A percentile compares a stretch with the other conserved stretches of the same genome.
Conservation (phyloP, 2,329 filamentous ascomycete genomes). For the Diplodia mutila region DNA sequence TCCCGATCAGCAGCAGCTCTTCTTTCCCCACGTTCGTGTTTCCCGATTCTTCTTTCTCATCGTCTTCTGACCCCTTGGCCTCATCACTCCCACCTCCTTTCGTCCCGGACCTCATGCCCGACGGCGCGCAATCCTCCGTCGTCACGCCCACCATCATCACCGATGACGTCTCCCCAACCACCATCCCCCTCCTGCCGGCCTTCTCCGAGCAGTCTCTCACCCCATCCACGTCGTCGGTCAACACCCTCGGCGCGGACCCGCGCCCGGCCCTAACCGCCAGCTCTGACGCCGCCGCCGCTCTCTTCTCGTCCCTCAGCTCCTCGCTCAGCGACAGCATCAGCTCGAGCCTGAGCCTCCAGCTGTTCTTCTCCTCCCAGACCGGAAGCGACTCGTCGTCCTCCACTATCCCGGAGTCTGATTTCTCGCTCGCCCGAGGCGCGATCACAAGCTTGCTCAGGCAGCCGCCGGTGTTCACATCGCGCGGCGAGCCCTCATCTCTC, state of each 20-base stretch:
- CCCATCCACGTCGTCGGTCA: not conserved
- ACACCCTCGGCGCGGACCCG: not conserved
- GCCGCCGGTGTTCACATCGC: too few species aligned
- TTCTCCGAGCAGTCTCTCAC: not conserved
- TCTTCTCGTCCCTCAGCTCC: not conserved
- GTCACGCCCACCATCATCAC: not conserved
- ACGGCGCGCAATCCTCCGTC: not conserved
- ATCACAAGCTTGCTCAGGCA: not conserved
- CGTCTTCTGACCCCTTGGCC: not conserved
- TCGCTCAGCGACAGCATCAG: not conserved
- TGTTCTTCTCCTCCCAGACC: not conserved
- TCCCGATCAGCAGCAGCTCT: not conserved
- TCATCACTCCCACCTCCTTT: not conserved
- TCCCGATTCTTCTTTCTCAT: not conserved
- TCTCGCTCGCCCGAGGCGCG: not conserved
- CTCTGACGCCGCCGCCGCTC: not conserved
- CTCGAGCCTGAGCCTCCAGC: not conserved
- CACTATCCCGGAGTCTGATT: not conserved
- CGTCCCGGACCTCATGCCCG: conserved; percentile 1
- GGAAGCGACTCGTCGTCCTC: not conserved
- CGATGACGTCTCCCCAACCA: not conserved
- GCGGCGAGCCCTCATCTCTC: too few species aligned
- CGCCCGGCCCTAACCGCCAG: not conserved
- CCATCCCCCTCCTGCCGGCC: not conserved
- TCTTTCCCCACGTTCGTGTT: not conserved